Evolutionary conservation across 2,329 filamentous ascomycete genomes (phyloP), one percentile per base, ranked within the genome.

Genomic region (Albifimbria verrucaria): DNA sequence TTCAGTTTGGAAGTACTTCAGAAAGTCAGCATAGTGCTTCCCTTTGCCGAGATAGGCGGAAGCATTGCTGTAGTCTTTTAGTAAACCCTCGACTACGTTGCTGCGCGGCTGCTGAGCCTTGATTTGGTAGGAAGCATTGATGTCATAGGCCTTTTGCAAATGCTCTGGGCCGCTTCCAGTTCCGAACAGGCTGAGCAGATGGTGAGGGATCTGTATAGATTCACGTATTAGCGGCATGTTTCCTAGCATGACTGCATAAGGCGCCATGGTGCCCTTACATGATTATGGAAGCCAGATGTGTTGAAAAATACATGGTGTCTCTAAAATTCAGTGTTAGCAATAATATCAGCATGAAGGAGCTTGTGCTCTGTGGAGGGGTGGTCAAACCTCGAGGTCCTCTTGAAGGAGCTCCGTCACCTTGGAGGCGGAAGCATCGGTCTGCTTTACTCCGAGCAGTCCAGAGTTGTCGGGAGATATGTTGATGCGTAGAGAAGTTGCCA

Each of bases 221-320:
- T 45, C 58, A 21, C 59, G 55, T 25, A n/a, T n/a, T 25, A 17
- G 4, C 32, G 7, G 12, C 1, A 9, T 24, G 4, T 9, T 36
- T 39, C 15, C 26, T 32, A 7, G 26, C 26, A 32, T 32, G 26
- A 7, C 26, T 32, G 26, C 7, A 32, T 32, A 7, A 26, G 1
- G 20, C 12, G 17, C 46, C n/a, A 7, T 1, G 9, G 3, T 12
- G 5, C 7, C 15, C 26, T 2, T 72, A 79, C 90, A 63, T 96
- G 92, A 67, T 96, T 90, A 64, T 97, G 92, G 57, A 88, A 95
- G 0, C 88, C 87, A 2, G 69, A 64, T 0, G 79, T 55, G 56
- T 94, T 95, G 77, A 92, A 96, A 72, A 87, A 95, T 53, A 92
- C 87, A 65, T 96, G 89, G 61, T 92, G 83, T 17, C 60, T 61